Evolutionary conservation across 2,329 filamentous ascomycete species (phyloP).

Genomic region (Colletotrichum tropicale): DNA sequence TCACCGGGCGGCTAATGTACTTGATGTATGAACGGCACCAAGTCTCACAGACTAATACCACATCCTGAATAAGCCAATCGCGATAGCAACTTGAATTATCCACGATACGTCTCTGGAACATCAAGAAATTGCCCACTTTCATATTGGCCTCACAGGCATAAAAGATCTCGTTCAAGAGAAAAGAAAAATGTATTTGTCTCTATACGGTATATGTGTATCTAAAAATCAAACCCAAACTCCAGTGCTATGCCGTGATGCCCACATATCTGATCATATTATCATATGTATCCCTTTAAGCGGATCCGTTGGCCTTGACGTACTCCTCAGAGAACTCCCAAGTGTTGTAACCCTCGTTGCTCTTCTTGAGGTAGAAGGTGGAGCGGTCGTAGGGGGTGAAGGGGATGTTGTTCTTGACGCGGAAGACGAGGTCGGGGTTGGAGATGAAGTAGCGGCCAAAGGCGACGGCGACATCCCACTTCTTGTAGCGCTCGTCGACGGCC

Average conservation of each 20-base stretch:
- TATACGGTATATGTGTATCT: background rate
- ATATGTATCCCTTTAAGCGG: background rate
- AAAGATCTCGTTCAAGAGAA: background rate
- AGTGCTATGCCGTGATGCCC: background rate
- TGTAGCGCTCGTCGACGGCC: constrained; percentile 30
- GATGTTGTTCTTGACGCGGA: constrained; percentile 40
- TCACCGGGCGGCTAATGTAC: background rate
- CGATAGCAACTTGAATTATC: background rate
- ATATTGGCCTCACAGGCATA: background rate
- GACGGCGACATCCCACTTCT: constrained; percentile 27
- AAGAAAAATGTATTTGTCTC: background rate
- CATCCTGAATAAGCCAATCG: fast-evolving
- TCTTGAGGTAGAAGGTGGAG: constrained; percentile 40
- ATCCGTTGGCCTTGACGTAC: constrained; percentile 7
- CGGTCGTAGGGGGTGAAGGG: constrained; percentile 40
- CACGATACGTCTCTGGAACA: background rate
- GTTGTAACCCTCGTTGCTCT: constrained; percentile 29
- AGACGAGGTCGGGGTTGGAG: constrained; percentile 46
- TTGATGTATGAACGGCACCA: background rate
- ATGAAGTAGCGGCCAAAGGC: constrained; percentile 43
- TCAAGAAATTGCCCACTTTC: background rate
- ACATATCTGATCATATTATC: background rate
- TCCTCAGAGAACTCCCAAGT: constrained; percentile 32
- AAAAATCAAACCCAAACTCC: constrained; percentile 4
- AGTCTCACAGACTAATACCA: background rate